Percentiles rank a stretch among this genome's conserved stretches.
These are phyloP conservation scores for Nakataea oryzae DNA, from an alignment of 2,329 filamentous ascomycete species.

Conservation along the genomic window DNA sequence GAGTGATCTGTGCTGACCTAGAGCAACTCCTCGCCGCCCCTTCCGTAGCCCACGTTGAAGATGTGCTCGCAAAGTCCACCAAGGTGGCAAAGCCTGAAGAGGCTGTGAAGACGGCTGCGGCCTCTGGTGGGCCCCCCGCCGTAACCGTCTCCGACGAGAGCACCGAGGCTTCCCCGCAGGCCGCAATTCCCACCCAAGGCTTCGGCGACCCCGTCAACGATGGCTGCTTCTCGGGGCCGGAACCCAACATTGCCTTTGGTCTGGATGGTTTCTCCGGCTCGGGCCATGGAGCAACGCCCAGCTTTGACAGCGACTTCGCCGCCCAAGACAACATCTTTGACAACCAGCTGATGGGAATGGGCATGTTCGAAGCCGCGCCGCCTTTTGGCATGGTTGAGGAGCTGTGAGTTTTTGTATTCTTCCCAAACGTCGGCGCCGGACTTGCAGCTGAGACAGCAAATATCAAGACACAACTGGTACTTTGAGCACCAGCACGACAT, in stretches of 20 bases:
- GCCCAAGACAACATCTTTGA: not conserved
- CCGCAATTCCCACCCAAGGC: not conserved
- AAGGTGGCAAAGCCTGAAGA: slow-evolving; percentile 10
- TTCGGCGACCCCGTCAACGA: not conserved
- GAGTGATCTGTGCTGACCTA: not conserved
- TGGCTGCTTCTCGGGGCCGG: not conserved
- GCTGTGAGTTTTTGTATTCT: slow-evolving; percentile 44
- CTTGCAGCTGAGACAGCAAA: not conserved
- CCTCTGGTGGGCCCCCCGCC: not conserved
- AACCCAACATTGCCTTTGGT: not conserved
- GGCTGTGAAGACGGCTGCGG: too few species aligned
- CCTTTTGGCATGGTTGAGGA: slow-evolving; percentile 72
- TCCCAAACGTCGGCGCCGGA: not conserved
- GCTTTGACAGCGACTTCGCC: not conserved
- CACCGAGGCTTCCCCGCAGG: slow-evolving; percentile 4
- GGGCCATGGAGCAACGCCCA: not conserved
- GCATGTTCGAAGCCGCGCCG: slow-evolving; percentile 73
- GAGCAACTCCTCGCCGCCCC: not conserved
- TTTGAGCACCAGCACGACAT: slow-evolving; percentile 66
- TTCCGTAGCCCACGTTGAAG: slow-evolving; percentile 66
- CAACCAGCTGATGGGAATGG: slow-evolving; percentile 63
- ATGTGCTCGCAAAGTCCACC: slow-evolving; percentile 58
- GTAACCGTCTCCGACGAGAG: not conserved
- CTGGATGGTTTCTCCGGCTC: not conserved
- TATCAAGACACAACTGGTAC: slow-evolving; percentile 63